These are phyloP conservation scores for Catharanthus roseus DNA, from an alignment of 257 asterid genomes.

Conservation along the genomic window DNA sequence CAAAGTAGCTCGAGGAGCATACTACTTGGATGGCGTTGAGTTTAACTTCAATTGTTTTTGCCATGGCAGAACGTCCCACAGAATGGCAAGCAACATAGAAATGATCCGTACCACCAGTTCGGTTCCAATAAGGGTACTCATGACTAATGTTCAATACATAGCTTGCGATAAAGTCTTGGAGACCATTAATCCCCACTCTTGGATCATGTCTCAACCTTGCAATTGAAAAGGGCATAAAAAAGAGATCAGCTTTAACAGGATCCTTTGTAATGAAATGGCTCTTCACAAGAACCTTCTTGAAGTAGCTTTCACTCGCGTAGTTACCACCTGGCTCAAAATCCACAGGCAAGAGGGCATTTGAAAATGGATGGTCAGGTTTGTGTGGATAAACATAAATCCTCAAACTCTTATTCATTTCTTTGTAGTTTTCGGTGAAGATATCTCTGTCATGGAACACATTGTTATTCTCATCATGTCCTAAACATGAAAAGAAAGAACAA, in stretches of 20 bases:
- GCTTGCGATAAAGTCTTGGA: conserved; percentile 54
- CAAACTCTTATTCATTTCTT: conserved; percentile 63
- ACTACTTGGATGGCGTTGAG: conserved; percentile 77
- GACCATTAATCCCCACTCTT: conserved; percentile 55
- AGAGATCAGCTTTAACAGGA: conserved; percentile 64
- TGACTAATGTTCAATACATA: conserved; percentile 55
- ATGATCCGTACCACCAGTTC: conserved; percentile 80
- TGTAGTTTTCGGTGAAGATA: conserved; percentile 50
- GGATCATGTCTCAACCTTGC: conserved; percentile 79
- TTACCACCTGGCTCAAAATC: conserved; percentile 70
- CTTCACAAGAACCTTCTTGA: conserved; percentile 59
- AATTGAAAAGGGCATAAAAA: conserved; percentile 75
- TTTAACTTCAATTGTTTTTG: conserved; percentile 53
- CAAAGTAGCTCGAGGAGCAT: conserved; percentile 71
- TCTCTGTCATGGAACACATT: conserved; percentile 63
- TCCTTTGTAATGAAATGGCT: conserved; percentile 70
- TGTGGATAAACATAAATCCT: conserved; percentile 69
- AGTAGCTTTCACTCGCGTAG: conserved; percentile 94
- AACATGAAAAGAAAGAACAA: conserved; percentile 22
- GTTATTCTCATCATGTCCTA: conserved; percentile 31
- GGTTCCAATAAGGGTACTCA: conserved; percentile 68
- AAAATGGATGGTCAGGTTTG: conserved; percentile 53
- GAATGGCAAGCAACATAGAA: conserved; percentile 93
- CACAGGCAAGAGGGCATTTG: conserved; percentile 62
- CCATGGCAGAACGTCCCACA: conserved; percentile 68